Percentiles rank a stretch among this genome's conserved stretches.
Conservation (phyloP, 2,329 filamentous ascomycete genomes). For the Ceratocystis colombiana region DNA sequence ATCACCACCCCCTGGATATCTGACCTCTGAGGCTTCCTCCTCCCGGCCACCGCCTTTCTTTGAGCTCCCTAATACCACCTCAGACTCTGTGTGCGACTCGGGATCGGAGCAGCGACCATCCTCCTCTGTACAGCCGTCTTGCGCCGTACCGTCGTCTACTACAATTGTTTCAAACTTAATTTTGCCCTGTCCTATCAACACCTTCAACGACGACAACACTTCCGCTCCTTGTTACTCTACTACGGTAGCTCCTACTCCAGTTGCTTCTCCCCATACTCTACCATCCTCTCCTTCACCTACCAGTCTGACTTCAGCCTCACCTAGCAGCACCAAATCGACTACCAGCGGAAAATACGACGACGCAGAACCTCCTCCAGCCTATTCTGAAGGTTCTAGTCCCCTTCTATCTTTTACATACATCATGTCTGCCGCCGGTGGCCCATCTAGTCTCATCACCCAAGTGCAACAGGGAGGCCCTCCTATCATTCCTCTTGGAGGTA, state of each 20-base stretch:
- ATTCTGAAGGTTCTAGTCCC: slow-evolving; percentile 88
- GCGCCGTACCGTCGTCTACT: slow-evolving; percentile 25
- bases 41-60: slow-evolving; percentile 52
- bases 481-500: slow-evolving; percentile 80
- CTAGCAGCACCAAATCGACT: slow-evolving; percentile 62
- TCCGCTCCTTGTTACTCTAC: slow-evolving; percentile 32
- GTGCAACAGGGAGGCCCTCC: slow-evolving; percentile 89
- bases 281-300: background rate
- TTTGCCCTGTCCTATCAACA: slow-evolving; percentile 24
- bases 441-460: slow-evolving; percentile 97
- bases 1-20: slow-evolving; percentile 50
- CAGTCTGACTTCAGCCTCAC: background rate
- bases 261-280: background rate
- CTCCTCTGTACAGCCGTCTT: slow-evolving; percentile 27
- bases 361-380: slow-evolving; percentile 87
- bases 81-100: slow-evolving; percentile 34
- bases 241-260: background rate
- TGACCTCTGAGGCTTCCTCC: slow-evolving; percentile 44
- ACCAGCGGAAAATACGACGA: slow-evolving; percentile 68
- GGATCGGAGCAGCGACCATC: slow-evolving; percentile 31
- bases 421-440: slow-evolving; percentile 95
- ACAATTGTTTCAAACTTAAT: slow-evolving; percentile 23
- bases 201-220: slow-evolving; percentile 28
- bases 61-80: slow-evolving; percentile 39
- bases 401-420: slow-evolving; percentile 88